Evolutionary conservation across 2,329 filamentous ascomycete genomes (phyloP).

Genomic region (Didymella pomorum): DNA sequence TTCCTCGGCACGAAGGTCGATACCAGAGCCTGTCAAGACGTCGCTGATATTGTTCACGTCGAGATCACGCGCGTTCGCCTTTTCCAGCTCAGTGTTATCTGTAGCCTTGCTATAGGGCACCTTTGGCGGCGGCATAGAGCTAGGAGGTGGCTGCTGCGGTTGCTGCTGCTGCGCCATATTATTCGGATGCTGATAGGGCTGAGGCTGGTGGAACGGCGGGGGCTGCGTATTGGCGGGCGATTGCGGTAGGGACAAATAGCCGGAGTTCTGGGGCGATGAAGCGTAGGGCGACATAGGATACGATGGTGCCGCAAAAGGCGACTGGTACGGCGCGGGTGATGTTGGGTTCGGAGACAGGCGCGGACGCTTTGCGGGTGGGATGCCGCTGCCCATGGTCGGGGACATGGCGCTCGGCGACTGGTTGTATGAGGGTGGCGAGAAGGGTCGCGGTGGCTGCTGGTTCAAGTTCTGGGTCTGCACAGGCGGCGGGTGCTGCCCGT

Average conservation of each 20-base stretch:
- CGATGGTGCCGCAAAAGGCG: slow-evolving; percentile 57
- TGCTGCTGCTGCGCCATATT: slow-evolving; percentile 25
- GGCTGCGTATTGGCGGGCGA: slow-evolving; percentile 45
- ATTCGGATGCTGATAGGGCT: slow-evolving; percentile 49
- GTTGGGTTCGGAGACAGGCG: slow-evolving; percentile 72
- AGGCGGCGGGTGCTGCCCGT: slow-evolving; percentile 41
- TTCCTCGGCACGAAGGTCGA: slow-evolving; percentile 87
- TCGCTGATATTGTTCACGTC: slow-evolving; percentile 79
- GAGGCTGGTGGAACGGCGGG: slow-evolving; percentile 62
- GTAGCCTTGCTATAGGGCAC: slow-evolving; percentile 61
- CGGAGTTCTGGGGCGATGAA: slow-evolving; percentile 40
- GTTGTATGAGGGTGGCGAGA: slow-evolving; percentile 48
- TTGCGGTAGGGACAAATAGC: slow-evolving; percentile 42
- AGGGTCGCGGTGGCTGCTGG: slow-evolving; percentile 52
- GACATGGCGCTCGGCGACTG: slow-evolving; percentile 64
- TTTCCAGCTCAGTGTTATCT: slow-evolving; percentile 55
- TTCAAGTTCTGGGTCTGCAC: slow-evolving; percentile 52
- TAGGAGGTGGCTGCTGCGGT: slow-evolving; percentile 33
- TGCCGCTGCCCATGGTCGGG: slow-evolving; percentile 48
- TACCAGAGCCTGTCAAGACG: slow-evolving; percentile 82
- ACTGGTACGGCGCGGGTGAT: slow-evolving; percentile 61
- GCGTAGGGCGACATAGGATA: slow-evolving; percentile 50
- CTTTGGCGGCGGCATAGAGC: slow-evolving; percentile 69
- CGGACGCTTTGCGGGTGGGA: slow-evolving; percentile 77
- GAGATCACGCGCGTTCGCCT: slow-evolving; percentile 65